Evolutionary conservation across 257 asterid species (phyloP), one percentile per base, ranked within the genome.

Genomic region (Solanum dulcamara): DNA sequence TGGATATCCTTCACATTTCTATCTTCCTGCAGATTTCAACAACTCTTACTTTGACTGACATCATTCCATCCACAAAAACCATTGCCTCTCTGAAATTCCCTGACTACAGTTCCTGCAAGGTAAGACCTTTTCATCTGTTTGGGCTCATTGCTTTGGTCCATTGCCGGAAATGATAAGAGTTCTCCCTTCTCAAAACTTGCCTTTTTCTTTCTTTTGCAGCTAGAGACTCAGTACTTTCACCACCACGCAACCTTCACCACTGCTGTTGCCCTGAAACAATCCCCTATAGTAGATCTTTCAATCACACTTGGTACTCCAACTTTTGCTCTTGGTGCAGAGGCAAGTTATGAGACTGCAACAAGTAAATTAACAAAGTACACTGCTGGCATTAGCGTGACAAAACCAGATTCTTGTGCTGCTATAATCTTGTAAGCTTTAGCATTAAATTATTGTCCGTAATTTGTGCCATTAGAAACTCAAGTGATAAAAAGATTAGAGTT

Each of bases 271-370:
- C 87, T 91, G 85, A 93, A 86, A 74, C 92, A 94, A 87, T 83
- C 90, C 24, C 99, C 97, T 51, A 91, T 93, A 35, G 77, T 95
- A 33, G 98, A 94, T 88, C 88, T 92, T 33, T 91, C 98, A 0
- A 86, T 90, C 70, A 91, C 98, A 5, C 86, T 95, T 53, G 99
- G 99, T 42, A 95, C 97, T 74, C 94, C 98, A 87, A 94, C 97
- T 81, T 92, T 95, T 90, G 93, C 95, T 84, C 48, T 95, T 84
- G 99, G 98, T 83, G 97, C 96, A 44, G 99, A 95, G 90, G 97
- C 97, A 40, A 90, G 94, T 81, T 95, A 95, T 79, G 97, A 93
- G 71, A 93, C 98, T 84, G 85, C 92, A 67, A 88, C 96, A 1
- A 91, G 94, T 72, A 88, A 92, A 85, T 84, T 95, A 44, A 90